A percentile compares a stretch with the other conserved stretches of the same genome.
These are phyloP conservation scores for Herpetomonas tarakana DNA, from an alignment of 208 protist genomes.

Conservation along the genomic window DNA sequence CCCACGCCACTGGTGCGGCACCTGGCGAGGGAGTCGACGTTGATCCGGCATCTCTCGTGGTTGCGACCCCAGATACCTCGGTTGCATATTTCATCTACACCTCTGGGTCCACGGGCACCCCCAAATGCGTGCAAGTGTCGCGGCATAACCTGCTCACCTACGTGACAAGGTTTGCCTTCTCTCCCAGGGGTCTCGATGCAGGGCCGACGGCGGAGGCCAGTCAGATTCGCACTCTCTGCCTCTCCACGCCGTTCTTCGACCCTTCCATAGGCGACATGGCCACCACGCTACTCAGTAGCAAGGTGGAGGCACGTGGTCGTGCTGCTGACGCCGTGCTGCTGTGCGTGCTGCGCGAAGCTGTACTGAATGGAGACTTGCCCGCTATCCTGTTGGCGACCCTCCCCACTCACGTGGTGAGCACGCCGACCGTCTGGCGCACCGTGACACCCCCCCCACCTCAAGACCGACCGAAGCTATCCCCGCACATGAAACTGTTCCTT, in stretches of 20 bases:
- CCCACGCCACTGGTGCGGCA: neutral
- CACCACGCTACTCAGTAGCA: slow-evolving; percentile 1
- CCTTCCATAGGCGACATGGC: slow-evolving; percentile 54
- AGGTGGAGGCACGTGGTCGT: slow-evolving; percentile 12
- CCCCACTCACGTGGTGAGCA: slow-evolving; percentile 53
- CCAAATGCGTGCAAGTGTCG: slow-evolving; percentile 46
- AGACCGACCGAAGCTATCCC: no score
- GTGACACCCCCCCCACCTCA: neutral
- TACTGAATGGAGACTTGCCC: slow-evolving; percentile 23
- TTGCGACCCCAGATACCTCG: neutral
- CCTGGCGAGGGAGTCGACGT: neutral
- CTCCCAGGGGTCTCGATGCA: slow-evolving; percentile 18
- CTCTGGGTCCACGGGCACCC: slow-evolving; percentile 55
- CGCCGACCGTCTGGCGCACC: slow-evolving; percentile 36
- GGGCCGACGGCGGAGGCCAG: neutral
- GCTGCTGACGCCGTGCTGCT: slow-evolving; percentile 24
- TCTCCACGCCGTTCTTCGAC: slow-evolving; percentile 60
- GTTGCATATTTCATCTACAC: slow-evolving; percentile 63
- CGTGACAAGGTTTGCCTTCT: slow-evolving; percentile 24
- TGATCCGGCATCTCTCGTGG: neutral
- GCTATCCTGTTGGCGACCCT: slow-evolving; percentile 10
- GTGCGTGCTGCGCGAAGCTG: slow-evolving; percentile 14
- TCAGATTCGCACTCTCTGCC: slow-evolving; percentile 22
- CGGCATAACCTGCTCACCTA: slow-evolving; percentile 46
- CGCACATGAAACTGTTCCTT: slow-evolving; percentile 34